Evolutionary conservation across 1,284 basidiomycete species (phyloP).

Genomic region (Ceratobasidium sp.): DNA sequence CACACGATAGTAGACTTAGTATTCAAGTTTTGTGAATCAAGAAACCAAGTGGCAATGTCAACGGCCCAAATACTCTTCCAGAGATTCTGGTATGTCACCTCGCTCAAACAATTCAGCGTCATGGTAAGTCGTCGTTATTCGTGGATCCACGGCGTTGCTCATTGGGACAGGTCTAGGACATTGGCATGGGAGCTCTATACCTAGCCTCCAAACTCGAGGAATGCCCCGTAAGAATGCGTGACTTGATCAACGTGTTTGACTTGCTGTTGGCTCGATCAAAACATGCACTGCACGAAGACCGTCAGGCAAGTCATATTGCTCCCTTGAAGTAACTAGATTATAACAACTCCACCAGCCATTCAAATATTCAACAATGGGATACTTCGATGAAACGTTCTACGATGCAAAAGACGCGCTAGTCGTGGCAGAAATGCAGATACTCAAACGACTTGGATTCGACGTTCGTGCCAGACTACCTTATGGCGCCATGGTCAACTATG

Average conservation of each 20-base stretch:
- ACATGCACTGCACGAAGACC: slow-evolving; percentile 50
- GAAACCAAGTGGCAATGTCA: slow-evolving; percentile 95
- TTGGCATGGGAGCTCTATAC: slow-evolving; percentile 92
- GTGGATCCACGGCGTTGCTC: slow-evolving; percentile 4
- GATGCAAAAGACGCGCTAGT: slow-evolving; percentile 90
- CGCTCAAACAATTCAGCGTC: slow-evolving; percentile 91
- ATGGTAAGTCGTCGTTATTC: slow-evolving; percentile 55
- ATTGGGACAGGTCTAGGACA: slow-evolving; percentile 64
- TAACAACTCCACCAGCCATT: slow-evolving; percentile 54
- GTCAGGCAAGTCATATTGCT: neutral
- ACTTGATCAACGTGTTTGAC: slow-evolving; percentile 94
- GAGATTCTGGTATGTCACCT: slow-evolving; percentile 95
- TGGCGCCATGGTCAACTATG: slow-evolving; percentile 93
- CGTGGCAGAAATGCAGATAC: slow-evolving; percentile 95
- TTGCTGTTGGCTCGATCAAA: slow-evolving; percentile 73
- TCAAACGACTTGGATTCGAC: slow-evolving; percentile 92
- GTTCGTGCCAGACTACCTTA: slow-evolving; percentile 91
- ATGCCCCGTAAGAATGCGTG: slow-evolving; percentile 87
- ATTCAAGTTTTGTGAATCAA: slow-evolving; percentile 48
- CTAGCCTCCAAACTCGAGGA: slow-evolving; percentile 97
- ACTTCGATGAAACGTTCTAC: slow-evolving; percentile 84
- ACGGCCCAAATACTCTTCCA: slow-evolving; percentile 97
- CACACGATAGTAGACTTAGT: neutral
- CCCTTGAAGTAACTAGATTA: neutral
- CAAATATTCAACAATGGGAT: slow-evolving; percentile 82